Evolutionary conservation across 23 red algal species (phyloP).

Genomic region (Agarophyton chilense): DNA sequence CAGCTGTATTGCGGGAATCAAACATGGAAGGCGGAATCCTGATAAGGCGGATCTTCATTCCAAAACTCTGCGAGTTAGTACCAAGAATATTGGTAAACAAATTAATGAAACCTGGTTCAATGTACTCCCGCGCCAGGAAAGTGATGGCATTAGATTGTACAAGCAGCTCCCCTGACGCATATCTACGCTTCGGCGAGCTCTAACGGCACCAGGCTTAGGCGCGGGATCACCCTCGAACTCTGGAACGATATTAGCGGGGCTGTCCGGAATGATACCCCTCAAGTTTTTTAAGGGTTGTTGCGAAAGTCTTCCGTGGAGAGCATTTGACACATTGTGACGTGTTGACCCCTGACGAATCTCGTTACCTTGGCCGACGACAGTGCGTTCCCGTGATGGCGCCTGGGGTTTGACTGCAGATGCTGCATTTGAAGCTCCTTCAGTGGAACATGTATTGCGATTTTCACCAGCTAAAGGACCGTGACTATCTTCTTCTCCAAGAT

Average conservation of each 20-base stretch:
- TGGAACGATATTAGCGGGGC: not conserved
- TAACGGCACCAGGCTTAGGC: conserved; percentile 12
- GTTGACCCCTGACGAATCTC: not conserved
- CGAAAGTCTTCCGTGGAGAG: not conserved
- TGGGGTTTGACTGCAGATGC: not conserved
- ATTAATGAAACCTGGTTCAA: conserved; percentile 71
- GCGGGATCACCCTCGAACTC: conserved; percentile 30
- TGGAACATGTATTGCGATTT: not conserved
- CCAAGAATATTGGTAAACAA: conserved; percentile 69
- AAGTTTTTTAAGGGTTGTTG: not conserved
- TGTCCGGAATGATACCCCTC: not conserved
- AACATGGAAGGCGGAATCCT: conserved; percentile 48
- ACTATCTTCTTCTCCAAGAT: conserved; percentile 14
- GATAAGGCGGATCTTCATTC: conserved; percentile 68
- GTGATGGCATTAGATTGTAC: conserved; percentile 67
- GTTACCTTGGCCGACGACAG: not conserved
- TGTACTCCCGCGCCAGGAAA: conserved; percentile 73
- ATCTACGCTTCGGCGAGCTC: conserved; percentile 63
- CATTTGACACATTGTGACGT: not conserved
- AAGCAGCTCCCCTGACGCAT: conserved; percentile 83
- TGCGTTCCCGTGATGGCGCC: not conserved
- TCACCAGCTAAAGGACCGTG: not conserved
- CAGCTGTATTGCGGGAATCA: not conserved
- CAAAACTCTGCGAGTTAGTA: not conserved
- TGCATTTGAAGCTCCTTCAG: not conserved